A percentile compares a stretch with the other conserved stretches of the same genome.
Conservation (phyloP, 2,329 filamentous ascomycete genomes). For the Helotiales sp. region DNA sequence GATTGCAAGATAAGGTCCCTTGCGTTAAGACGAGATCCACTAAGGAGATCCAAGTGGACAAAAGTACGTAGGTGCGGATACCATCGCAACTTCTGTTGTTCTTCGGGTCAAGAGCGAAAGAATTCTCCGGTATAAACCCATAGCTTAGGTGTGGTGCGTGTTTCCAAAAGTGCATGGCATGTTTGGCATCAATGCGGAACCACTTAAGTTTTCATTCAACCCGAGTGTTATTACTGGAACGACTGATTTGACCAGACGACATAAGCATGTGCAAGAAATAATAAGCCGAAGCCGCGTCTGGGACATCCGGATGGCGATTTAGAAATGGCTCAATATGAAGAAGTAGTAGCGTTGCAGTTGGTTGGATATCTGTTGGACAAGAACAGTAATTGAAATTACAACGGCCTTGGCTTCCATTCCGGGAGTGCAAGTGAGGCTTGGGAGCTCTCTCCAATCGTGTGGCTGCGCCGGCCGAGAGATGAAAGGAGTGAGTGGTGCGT, state of each 20-base stretch:
- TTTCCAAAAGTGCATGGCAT: neutral
- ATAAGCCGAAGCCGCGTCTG: neutral
- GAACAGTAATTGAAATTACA: neutral
- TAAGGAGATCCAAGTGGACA: no score
- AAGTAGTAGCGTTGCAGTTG: no score
- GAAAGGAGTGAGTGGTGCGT: neutral
- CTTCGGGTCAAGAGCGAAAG: neutral
- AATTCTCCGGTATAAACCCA: conserved; percentile 7
- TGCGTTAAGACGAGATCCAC: no score
- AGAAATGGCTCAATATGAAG: conserved; percentile 4
- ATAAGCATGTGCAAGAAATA: neutral
- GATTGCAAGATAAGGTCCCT: no score
- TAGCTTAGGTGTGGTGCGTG: neutral
- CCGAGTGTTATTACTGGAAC: neutral
- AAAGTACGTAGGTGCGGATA: neutral
- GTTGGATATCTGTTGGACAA: neutral
- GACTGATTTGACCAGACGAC: no score
- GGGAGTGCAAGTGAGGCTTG: neutral
- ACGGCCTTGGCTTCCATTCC: neutral
- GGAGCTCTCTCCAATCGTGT: neutral
- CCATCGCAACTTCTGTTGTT: conserved; percentile 5
- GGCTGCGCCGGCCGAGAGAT: neutral
- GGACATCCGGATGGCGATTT: neutral
- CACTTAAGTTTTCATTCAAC: no score
- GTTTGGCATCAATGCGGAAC: neutral